Evolutionary conservation across 768 basidiomycete genomes (phyloP).

Genomic region (Agaricus blazei): DNA sequence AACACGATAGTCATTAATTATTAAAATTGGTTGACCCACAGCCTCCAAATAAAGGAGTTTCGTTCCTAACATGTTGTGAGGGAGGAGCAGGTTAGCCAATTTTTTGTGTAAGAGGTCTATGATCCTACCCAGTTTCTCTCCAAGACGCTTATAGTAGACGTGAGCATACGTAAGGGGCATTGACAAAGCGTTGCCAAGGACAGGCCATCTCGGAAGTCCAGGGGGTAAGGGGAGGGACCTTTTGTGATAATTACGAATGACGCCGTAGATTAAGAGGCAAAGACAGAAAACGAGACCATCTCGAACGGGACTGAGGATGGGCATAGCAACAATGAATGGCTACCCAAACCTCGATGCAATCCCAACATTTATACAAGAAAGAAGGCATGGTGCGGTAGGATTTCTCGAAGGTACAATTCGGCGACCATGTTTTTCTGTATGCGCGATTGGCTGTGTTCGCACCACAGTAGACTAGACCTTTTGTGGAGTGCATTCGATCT

Average conservation of each 20-base stretch:
- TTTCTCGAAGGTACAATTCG: too few species aligned
- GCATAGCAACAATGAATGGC: not conserved
- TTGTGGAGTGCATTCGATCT: too few species aligned
- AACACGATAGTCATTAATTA: constrained; percentile 11
- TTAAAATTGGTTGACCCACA: constrained; percentile 8
- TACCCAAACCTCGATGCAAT: too few species aligned
- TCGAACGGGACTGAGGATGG: not conserved
- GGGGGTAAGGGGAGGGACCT: not conserved
- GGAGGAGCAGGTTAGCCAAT: not conserved
- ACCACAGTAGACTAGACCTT: too few species aligned
- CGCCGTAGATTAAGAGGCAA: constrained; percentile 29
- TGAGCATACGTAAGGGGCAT: constrained; percentile 4
- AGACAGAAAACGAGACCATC: constrained; percentile 38
- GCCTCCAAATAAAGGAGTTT: constrained; percentile 9
- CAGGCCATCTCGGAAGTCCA: constrained; percentile 8
- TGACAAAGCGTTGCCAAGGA: constrained; percentile 12
- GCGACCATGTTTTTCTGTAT: too few species aligned
- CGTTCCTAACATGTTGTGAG: not conserved
- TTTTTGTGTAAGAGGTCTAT: not conserved
- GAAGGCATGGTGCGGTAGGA: too few species aligned
- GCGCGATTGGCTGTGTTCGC: too few species aligned
- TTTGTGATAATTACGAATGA: not conserved
- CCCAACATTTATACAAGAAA: too few species aligned
- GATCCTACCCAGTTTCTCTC: constrained; percentile 9
- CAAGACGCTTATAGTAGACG: constrained; percentile 2